Base-by-base conservation (phyloP, 2,329 filamentous ascomycete genomes). In the Fusarium nematophilum region DNA sequence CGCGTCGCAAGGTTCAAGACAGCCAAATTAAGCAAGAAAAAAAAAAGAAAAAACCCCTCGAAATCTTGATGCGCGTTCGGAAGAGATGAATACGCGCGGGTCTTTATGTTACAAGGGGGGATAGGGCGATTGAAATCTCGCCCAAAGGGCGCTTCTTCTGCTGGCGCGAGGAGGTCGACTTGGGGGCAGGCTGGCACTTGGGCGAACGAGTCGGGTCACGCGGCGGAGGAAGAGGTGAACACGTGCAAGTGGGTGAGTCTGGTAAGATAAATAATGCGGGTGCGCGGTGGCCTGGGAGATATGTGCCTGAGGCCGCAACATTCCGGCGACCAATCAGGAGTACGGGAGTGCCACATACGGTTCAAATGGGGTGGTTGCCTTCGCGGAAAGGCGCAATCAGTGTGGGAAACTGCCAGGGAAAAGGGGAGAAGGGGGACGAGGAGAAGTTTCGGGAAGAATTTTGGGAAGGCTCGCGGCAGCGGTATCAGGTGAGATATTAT, bases 221-320 rank as follows among this genome's bases (percentile, higher is more conserved):
- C 73, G 75, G 75, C 67, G 65, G 68, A 65, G 65, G 66, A 73
- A 70, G 66, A 70, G 67, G 67, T 69, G 69, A 76, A 74, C 75
- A 77, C 75, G 75, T 77, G 75, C 73, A 75, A 72, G 67, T 72
- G 71, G 69, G 72, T 72, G 71, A 71, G 70, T 70, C 63, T 68
- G 71, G 64, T 60, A 66, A 66, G 67, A 74, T 75, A 74, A 73
- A 74, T 73, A 73, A 60, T 58, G 54, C 56, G 45, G 48, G 47
- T 44, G 44, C 59, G 26, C 15, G 50, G 46, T 23, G n/a, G n/a
- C n/a, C n/a, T n/a, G 17, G 38, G 40, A 44, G 50, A 23, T 9
- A 13, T n/a, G 10, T 65, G 66, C 65, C 65, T 69, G 65, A 69
- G 67, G 67, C 67, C 33, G 34, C 49, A 21, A 47, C 34, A 21